Percentiles rank a stretch among this genome's conserved stretches.
Evolutionary conservation across 2,329 filamentous ascomycete genomes (phyloP).

Genomic region (Paraphaeosphaeria minitans): DNA sequence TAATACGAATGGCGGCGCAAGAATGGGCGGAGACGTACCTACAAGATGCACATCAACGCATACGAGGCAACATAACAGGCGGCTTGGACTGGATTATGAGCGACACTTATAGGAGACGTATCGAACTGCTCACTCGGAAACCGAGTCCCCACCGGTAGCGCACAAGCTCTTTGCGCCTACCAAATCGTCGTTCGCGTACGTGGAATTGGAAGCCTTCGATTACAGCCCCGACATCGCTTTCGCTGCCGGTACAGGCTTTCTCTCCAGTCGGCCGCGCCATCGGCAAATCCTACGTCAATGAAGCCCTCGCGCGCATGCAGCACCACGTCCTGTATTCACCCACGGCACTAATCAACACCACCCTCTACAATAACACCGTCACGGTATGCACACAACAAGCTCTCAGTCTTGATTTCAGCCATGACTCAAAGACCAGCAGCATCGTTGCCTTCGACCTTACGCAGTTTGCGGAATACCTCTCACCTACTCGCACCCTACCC

Average conservation of each 20-base stretch:
- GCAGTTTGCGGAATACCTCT: conserved; percentile 68
- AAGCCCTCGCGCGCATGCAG: conserved; percentile 71
- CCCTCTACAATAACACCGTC: conserved; percentile 67
- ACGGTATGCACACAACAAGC: conserved; percentile 77
- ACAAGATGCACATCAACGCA: conserved; percentile 64
- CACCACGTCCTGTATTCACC: conserved; percentile 61
- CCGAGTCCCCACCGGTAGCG: conserved; percentile 55
- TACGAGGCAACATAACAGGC: conserved; percentile 58
- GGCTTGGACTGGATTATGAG: conserved; percentile 42
- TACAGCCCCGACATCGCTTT: conserved; percentile 73
- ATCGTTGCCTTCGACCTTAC: conserved; percentile 74
- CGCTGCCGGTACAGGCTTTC: conserved; percentile 65
- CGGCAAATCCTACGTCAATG: conserved; percentile 71
- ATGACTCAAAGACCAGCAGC: conserved; percentile 75
- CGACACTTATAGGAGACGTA: conserved; percentile 34
- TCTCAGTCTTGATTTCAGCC: conserved; percentile 78
- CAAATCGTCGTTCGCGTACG: conserved; percentile 80
- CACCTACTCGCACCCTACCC: conserved; percentile 59
- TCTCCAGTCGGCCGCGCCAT: conserved; percentile 71
- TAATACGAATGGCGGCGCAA: conserved; percentile 53
- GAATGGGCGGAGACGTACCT: conserved; percentile 71
- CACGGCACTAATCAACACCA: conserved; percentile 63
- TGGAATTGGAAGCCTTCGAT: conserved; percentile 74
- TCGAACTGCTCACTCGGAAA: conserved; percentile 31
- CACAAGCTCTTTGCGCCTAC: conserved; percentile 76